Base-by-base conservation (phyloP, 139 green algal species). In the Micractinium conductrix region DNA sequence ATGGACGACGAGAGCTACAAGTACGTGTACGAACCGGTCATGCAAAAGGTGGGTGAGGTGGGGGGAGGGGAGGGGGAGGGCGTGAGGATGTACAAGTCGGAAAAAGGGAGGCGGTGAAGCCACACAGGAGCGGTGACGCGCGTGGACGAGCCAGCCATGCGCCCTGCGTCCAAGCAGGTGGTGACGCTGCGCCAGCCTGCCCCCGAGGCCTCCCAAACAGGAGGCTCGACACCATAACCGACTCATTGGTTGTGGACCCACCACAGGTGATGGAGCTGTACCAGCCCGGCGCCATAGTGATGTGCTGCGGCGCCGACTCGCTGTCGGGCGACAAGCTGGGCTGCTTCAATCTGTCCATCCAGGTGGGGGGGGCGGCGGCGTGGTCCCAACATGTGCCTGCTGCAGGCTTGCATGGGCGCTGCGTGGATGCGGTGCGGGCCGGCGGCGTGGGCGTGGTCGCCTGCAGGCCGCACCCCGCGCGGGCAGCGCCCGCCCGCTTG, bases 281-380 rank as follows among this genome's bases (percentile, higher is more conserved):
- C 89, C 94, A 98, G 85, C 97, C 97, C 2, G 94, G 93, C 44
- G 97, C 97, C 8, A 96, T 99, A 53, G 97, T 99, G 30, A 93
- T 99, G 84, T 99, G 98, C 91, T 96, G 93, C 37, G 97, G 97
- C 42, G 97, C 97, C 2, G 97, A 99, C 91, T 97, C 91, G 35
- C 92, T 99, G 7, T 95, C 91, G 0, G 97, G 97, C 14, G 97
- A 99, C 92, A 93, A 97, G 48, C 94, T 99, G 50, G 97, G 97
- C 81, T 99, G 97, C 94, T 99, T 99, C 92, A 99, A 99, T 92
- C 92, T 99, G 12, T 97, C 92, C 55, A 85, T 98, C 82, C 88
- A 97, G 89, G 93, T 81, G 68, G 4, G 68, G 45, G 14, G 9
- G 37, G n/a, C 8, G 17, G 16, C n/a, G 74, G 48, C 43, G 17